Conservation (phyloP, 176 grass and related monocot species). For the Phoenix dactylifera region DNA sequence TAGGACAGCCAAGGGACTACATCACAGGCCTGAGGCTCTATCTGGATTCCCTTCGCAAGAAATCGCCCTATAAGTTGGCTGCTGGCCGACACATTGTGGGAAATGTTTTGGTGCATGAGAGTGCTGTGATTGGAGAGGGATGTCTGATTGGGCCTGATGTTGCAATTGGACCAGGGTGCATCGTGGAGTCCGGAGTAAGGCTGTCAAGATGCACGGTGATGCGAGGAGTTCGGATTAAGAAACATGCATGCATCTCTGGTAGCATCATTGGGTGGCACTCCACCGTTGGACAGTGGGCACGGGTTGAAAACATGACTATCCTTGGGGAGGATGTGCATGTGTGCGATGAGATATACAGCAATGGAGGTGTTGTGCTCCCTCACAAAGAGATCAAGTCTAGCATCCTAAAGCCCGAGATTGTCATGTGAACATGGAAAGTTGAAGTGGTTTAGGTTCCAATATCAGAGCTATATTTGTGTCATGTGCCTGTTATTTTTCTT, state of each 20-base stretch:
- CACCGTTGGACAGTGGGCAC: conserved; percentile 76
- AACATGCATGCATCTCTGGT: conserved; percentile 73
- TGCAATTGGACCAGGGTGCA: conserved; percentile 55
- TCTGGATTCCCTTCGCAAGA: conserved; percentile 70
- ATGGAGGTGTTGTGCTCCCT: conserved; percentile 79
- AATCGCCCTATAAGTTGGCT: conserved; percentile 35
- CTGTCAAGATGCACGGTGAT: conserved; percentile 77
- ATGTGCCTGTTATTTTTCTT: no score
- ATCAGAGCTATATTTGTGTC: no score
- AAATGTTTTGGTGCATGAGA: conserved; percentile 79
- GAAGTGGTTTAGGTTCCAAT: no score
- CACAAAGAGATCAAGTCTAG: conserved; percentile 93
- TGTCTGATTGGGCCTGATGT: conserved; percentile 86
- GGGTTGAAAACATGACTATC: conserved; percentile 94
- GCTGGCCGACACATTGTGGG: conserved; percentile 54
- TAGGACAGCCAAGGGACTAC: conserved; percentile 84
- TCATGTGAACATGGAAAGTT: conserved; percentile 40
- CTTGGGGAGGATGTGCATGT: conserved; percentile 85
- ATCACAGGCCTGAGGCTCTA: conserved; percentile 78
- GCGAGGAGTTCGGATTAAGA: conserved; percentile 71
- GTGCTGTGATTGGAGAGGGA: conserved; percentile 51
- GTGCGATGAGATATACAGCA: conserved; percentile 89
- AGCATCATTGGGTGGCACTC: conserved; percentile 88
- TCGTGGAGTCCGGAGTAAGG: conserved; percentile 72
- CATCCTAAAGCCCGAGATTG: conserved; percentile 87